phyloP scores from a whole-genome alignment of 345 rosid species.

The Gossypium thurberi region DNA sequence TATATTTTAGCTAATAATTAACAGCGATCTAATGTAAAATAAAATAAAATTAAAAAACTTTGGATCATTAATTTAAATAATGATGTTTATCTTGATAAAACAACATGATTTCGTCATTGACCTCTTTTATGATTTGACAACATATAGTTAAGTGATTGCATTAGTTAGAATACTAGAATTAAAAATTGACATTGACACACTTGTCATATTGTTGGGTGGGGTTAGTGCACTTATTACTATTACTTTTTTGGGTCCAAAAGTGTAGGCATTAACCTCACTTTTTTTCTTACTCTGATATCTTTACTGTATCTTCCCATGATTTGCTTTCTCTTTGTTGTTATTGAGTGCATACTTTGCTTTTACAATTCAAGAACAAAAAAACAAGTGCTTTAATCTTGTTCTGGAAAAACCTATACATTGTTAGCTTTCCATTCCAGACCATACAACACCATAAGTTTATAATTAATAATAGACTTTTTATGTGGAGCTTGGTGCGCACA shows the following conservation, averaged over 20 bases:
- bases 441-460: background rate
- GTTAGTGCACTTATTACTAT: background rate
- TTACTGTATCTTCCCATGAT: background rate
- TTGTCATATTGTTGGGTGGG: background rate
- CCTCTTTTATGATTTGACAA: constrained; percentile 6
- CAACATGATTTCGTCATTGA: background rate
- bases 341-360: background rate
- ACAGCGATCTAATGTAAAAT: too few relatives aligned
- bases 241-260: background rate
- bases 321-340: background rate
- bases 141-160: background rate
- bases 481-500: background rate
- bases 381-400: background rate
- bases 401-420: background rate
- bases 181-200: background rate
- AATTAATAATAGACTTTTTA: background rate
- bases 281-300: background rate
- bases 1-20: background rate
- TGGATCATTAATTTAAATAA: too few relatives aligned
- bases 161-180: background rate
- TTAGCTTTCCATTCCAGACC: background rate
- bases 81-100: background rate
- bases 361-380: background rate
- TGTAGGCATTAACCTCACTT: background rate
- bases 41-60: too few relatives aligned